Percentiles rank a stretch among this genome's conserved stretches.
phyloP scores from a whole-genome alignment of 2,329 filamentous ascomycete genomes.

The Colletotrichum shisoi region DNA sequence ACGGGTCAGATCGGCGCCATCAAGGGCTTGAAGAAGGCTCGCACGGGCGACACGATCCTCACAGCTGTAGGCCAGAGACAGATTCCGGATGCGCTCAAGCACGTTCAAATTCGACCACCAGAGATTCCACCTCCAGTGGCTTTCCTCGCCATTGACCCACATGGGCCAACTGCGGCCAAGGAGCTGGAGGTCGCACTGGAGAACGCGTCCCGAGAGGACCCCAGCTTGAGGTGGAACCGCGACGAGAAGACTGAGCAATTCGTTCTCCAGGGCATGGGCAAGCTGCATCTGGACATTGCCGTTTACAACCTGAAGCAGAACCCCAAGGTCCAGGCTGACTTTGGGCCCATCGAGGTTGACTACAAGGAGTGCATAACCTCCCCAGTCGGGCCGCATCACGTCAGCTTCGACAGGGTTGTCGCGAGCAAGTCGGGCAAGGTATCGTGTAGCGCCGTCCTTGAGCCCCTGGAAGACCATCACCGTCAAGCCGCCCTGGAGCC shows the following conservation, averaged over 20 bases:
- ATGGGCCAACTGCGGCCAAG: conserved; percentile 80
- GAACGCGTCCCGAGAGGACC: conserved; percentile 87
- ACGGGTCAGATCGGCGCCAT: conserved; percentile 95
- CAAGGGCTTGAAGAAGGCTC: conserved; percentile 85
- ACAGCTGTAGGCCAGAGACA: conserved; percentile 70
- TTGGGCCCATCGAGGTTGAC: conserved; percentile 92
- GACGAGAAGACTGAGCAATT: conserved; percentile 94
- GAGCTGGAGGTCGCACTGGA: conserved; percentile 78
- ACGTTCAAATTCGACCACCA: conserved; percentile 84
- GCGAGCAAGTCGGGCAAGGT: conserved; percentile 82
- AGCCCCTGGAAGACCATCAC: conserved; percentile 62
- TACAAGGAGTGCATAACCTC: conserved; percentile 83
- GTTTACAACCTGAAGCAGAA: conserved; percentile 86
- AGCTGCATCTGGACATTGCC: conserved; percentile 93
- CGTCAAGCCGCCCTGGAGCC: conserved; percentile 51
- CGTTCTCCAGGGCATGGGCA: conserved; percentile 93
- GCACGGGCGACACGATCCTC: conserved; percentile 91
- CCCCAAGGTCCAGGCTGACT: conserved; percentile 84
- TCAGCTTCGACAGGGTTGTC: conserved; percentile 78
- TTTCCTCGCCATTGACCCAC: conserved; percentile 89
- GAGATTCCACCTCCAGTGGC: conserved; percentile 93
- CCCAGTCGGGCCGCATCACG: conserved; percentile 63
- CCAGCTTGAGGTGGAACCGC: conserved; percentile 82
- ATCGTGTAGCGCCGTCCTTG: conserved; percentile 73
- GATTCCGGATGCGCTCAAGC: conserved; percentile 73